These are phyloP conservation scores for Dimargaris verticillata DNA, from an alignment of 192 early-diverging fungal species.

Conservation along the genomic window DNA sequence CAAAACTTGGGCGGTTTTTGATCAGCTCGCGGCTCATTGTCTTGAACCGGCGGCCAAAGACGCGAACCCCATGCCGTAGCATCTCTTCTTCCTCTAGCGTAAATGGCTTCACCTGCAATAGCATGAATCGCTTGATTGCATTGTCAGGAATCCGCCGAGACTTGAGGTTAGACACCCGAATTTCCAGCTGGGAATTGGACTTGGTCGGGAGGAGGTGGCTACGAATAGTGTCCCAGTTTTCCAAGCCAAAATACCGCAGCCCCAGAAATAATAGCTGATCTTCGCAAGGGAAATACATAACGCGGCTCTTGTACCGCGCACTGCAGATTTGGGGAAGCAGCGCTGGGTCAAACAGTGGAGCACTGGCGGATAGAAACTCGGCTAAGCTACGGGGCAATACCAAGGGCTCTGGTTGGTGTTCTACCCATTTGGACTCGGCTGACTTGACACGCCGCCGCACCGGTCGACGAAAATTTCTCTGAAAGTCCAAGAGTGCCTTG, in stretches of 20 bases:
- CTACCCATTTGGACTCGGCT: not conserved
- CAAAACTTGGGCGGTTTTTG: slow-evolving; percentile 24
- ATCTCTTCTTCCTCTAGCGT: slow-evolving; percentile 33
- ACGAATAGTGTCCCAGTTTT: slow-evolving; percentile 26
- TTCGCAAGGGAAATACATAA: slow-evolving; percentile 27
- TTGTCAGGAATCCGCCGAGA: slow-evolving; percentile 21
- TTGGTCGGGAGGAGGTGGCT: slow-evolving; percentile 32
- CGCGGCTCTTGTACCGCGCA: slow-evolving; percentile 30
- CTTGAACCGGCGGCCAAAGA: slow-evolving; percentile 27
- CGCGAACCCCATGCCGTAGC: slow-evolving; percentile 20
- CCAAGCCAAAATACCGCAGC: slow-evolving; percentile 27
- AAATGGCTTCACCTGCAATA: slow-evolving; percentile 26
- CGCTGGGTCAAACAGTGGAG: not conserved
- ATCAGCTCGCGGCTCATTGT: slow-evolving; percentile 22
- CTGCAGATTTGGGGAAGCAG: slow-evolving; percentile 21
- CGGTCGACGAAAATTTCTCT: not conserved
- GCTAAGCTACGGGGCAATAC: not conserved
- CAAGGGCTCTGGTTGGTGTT: not conserved
- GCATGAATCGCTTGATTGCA: slow-evolving; percentile 27
- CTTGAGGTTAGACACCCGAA: slow-evolving; percentile 27
- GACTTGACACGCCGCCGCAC: not conserved
- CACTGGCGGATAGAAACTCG: slow-evolving; percentile 1
- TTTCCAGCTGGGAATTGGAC: slow-evolving; percentile 30
- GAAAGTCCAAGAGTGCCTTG: not conserved
- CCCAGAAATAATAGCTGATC: slow-evolving; percentile 25